Evolutionary conservation across 768 basidiomycete genomes (phyloP).

Genomic region (Trametes cingulata): DNA sequence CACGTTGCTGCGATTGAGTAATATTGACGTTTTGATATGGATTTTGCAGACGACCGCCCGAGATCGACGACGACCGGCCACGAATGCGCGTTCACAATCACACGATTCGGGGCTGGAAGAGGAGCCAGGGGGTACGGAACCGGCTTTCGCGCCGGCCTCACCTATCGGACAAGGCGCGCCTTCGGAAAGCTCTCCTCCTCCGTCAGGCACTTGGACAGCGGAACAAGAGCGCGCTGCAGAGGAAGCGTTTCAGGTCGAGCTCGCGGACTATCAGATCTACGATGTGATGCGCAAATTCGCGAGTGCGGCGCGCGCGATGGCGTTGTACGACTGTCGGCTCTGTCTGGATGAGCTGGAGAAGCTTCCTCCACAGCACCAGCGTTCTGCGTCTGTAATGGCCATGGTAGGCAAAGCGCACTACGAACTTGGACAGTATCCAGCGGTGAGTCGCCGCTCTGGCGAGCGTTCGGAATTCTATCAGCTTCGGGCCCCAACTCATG

Average conservation of each 20-base stretch:
- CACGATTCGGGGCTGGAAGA: conserved; percentile 80
- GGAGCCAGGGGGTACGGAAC: conserved; percentile 49
- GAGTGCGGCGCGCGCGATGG: conserved; percentile 70
- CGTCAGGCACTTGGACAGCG: conserved; percentile 62
- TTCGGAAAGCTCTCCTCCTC: conserved; percentile 57
- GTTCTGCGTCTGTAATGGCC: conserved; percentile 74
- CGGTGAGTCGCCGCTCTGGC: conserved; percentile 53
- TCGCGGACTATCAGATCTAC: conserved; percentile 84
- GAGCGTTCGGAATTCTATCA: background rate
- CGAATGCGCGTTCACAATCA: conserved; percentile 50
- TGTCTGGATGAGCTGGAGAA: conserved; percentile 77
- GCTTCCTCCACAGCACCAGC: conserved; percentile 72
- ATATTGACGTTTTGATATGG: background rate
- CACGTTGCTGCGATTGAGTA: background rate
- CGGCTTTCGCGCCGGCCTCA: conserved; percentile 55
- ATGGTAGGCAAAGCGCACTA: conserved; percentile 88
- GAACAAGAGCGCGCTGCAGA: conserved; percentile 72
- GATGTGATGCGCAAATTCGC: conserved; percentile 82
- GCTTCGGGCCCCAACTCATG: conserved; percentile 22
- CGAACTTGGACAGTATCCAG: conserved; percentile 85
- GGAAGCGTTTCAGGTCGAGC: conserved; percentile 66
- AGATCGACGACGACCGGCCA: conserved; percentile 60
- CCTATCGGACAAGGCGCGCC: conserved; percentile 36
- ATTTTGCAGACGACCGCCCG: conserved; percentile 42
- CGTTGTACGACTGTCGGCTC: conserved; percentile 72